These are phyloP conservation scores for Hirsutella minnesotensis DNA, from an alignment of 2,329 filamentous ascomycete genomes.

Conservation along the genomic window DNA sequence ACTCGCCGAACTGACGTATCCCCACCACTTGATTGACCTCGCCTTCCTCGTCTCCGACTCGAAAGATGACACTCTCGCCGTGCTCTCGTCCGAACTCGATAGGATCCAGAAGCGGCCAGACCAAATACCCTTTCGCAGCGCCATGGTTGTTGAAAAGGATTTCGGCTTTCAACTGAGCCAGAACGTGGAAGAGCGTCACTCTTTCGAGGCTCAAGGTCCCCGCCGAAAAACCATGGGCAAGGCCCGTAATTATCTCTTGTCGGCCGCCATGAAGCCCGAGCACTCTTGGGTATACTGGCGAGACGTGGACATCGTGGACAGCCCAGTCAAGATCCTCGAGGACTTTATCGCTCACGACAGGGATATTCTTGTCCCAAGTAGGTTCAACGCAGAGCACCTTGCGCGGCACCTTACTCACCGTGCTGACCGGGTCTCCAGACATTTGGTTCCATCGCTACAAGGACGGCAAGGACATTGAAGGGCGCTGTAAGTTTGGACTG, in stretches of 20 bases:
- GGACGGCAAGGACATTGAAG: conserved; percentile 77
- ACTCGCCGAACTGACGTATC: conserved; percentile 79
- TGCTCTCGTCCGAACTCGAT: conserved; percentile 73
- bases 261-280: conserved; percentile 74
- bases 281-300: conserved; percentile 99
- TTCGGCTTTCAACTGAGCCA: conserved; percentile 70
- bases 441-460: conserved; percentile 93
- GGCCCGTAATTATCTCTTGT: conserved; percentile 85
- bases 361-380: conserved; percentile 92
- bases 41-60: conserved; percentile 91
- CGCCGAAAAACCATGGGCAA: conserved; percentile 81
- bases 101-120: conserved; percentile 75
- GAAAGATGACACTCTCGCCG: conserved; percentile 80
- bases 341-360: conserved; percentile 91
- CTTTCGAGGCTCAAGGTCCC: conserved; percentile 77
- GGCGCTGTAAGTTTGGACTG: conserved; percentile 58
- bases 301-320: conserved; percentile 92
- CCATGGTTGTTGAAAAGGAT: conserved; percentile 79
- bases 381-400: conserved; percentile 16
- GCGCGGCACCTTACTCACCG: background rate
- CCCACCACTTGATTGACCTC: conserved; percentile 88
- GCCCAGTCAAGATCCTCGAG: conserved; percentile 75
- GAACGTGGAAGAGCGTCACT: conserved; percentile 70
- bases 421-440: conserved; percentile 41
- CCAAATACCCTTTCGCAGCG: conserved; percentile 74